phyloP scores from a whole-genome alignment of 768 basidiomycete species.

The Mycena leptocephala region DNA sequence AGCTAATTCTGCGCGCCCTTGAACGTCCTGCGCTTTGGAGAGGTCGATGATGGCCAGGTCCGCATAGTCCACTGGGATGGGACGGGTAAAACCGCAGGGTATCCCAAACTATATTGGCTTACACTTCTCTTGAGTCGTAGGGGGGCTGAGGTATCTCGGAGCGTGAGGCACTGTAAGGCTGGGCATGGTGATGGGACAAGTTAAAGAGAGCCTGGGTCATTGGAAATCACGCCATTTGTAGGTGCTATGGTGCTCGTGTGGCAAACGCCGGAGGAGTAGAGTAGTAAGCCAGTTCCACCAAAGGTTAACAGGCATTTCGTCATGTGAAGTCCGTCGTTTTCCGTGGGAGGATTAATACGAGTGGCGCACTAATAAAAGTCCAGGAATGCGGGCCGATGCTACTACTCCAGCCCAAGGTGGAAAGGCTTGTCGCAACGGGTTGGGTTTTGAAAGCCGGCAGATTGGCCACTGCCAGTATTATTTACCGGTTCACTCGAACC shows the following conservation, averaged over 20 bases:
- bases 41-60: constrained; percentile 71
- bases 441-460: too few species aligned
- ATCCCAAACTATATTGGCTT: constrained; percentile 26
- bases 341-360: too few species aligned
- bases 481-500: too few species aligned
- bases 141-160: constrained; percentile 56
- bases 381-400: too few species aligned
- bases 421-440: too few species aligned
- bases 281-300: too few species aligned
- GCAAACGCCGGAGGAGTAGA: not conserved
- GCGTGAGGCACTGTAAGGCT: constrained; percentile 48
- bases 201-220: not conserved
- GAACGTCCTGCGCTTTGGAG: constrained; percentile 53
- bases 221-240: constrained; percentile 11
- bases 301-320: too few species aligned
- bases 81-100: not conserved
- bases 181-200: constrained; percentile 44
- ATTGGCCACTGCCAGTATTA: too few species aligned
- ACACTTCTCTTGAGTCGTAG: constrained; percentile 53
- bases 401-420: too few species aligned
- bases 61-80: constrained; percentile 56
- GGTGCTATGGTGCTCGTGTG: not conserved
- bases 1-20: constrained; percentile 57
- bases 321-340: too few species aligned
- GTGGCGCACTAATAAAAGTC: too few species aligned